phyloP scores from a whole-genome alignment of 306 rosid species.

The Lathyrus aphaca region DNA sequence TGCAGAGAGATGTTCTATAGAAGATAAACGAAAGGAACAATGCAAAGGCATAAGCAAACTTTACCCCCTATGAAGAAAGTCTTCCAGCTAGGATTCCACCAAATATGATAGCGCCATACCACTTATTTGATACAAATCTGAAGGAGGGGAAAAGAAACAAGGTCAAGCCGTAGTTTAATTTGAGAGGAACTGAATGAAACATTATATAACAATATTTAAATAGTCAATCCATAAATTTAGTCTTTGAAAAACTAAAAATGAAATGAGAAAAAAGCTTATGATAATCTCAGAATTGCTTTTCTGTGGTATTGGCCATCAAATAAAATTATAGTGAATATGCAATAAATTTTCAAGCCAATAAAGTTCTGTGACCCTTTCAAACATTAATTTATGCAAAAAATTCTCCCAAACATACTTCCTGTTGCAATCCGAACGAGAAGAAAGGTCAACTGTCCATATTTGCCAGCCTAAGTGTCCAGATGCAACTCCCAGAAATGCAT shows the following conservation, averaged over 20 bases:
- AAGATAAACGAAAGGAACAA: not conserved
- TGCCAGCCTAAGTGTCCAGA: slow-evolving; percentile 93
- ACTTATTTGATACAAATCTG: slow-evolving; percentile 93
- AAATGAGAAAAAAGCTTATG: slow-evolving; percentile 9
- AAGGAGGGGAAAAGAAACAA: slow-evolving; percentile 11
- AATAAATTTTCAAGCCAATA: slow-evolving; percentile 28
- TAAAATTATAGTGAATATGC: slow-evolving; percentile 30
- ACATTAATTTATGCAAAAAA: slow-evolving; percentile 30
- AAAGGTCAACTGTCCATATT: slow-evolving; percentile 72
- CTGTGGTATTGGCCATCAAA: slow-evolving; percentile 22
- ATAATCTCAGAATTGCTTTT: slow-evolving; percentile 10
- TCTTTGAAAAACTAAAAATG: slow-evolving; percentile 3
- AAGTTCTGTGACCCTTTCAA: not conserved
- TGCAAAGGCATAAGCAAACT: slow-evolving; percentile 22
- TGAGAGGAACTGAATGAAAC: slow-evolving; percentile 2
- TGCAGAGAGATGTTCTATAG: not conserved
- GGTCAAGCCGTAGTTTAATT: slow-evolving; percentile 26
- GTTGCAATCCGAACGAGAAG: slow-evolving; percentile 80
- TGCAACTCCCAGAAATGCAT: slow-evolving; percentile 72
- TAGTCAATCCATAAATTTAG: slow-evolving; percentile 24
- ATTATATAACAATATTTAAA: slow-evolving; percentile 8
- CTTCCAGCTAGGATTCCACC: slow-evolving; percentile 77
- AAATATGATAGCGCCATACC: slow-evolving; percentile 92
- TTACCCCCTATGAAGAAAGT: slow-evolving; percentile 54
- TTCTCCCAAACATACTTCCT: slow-evolving; percentile 58